phyloP scores from a whole-genome alignment of 179 eudicot species.

The Heliamphora pulchella region DNA sequence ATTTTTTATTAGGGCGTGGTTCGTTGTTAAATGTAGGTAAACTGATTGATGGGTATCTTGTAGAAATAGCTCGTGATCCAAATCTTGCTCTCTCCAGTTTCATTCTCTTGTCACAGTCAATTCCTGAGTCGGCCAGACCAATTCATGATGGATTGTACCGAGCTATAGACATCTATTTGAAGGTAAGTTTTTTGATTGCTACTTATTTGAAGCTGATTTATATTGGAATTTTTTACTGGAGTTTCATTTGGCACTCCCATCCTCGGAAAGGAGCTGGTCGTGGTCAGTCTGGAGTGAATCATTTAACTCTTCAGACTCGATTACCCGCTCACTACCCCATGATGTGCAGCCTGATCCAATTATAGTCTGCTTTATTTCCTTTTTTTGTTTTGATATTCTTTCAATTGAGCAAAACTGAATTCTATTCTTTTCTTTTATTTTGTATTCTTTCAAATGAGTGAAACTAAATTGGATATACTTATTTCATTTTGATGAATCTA shows the following conservation, averaged over 20 bases:
- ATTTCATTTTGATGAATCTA: neutral
- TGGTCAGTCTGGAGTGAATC: no score
- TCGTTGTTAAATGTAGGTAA: slow-evolving; percentile 57
- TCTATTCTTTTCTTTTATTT: neutral
- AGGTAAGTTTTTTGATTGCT: slow-evolving; percentile 32
- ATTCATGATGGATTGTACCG: slow-evolving; percentile 67
- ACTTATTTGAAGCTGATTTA: neutral
- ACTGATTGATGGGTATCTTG: slow-evolving; percentile 62
- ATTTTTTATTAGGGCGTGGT: slow-evolving; percentile 30
- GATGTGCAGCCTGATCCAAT: neutral
- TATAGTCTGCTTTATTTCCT: no score
- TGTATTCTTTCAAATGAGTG: neutral
- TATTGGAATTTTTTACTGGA: no score
- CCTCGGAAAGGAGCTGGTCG: no score
- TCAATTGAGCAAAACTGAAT: no score
- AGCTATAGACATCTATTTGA: slow-evolving; percentile 65
- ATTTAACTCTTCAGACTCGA: neutral
- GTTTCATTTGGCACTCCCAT: no score
- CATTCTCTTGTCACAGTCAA: slow-evolving; percentile 37
- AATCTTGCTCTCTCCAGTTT: slow-evolving; percentile 43
- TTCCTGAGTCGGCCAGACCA: slow-evolving; percentile 70
- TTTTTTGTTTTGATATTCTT: neutral
- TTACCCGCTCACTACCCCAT: neutral
- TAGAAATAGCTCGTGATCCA: slow-evolving; percentile 58
- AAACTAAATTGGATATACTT: neutral